Conservation (phyloP, 805 yeast species). For the Ogataea glucozyma region DNA sequence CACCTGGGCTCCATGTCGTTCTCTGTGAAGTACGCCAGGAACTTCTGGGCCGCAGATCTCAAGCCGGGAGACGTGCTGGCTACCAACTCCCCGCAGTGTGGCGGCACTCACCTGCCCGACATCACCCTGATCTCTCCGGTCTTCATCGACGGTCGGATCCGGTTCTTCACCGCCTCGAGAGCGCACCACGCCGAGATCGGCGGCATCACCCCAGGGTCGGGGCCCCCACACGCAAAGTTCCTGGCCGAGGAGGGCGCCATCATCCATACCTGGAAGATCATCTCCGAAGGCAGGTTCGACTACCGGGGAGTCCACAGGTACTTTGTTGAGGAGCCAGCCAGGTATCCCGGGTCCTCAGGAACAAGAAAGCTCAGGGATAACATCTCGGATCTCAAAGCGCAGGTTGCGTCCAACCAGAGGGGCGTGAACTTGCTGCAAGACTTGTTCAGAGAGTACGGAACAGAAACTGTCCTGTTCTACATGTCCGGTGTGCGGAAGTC, state of each 20-base stretch:
- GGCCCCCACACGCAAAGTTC: slow-evolving; percentile 54
- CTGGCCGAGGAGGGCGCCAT: slow-evolving; percentile 58
- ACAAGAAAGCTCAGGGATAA: slow-evolving; percentile 56
- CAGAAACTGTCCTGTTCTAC: slow-evolving; percentile 44
- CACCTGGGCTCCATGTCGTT: slow-evolving; percentile 47
- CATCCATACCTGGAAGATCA: slow-evolving; percentile 52
- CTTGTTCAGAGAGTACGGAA: slow-evolving; percentile 45
- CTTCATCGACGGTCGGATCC: slow-evolving; percentile 43
- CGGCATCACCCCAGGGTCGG: slow-evolving; percentile 57
- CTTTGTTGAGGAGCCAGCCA: slow-evolving; percentile 50
- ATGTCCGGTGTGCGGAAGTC: slow-evolving; percentile 47
- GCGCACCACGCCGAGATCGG: slow-evolving; percentile 67
- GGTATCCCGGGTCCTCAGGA: slow-evolving; percentile 53
- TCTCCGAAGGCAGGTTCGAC: slow-evolving; percentile 51
- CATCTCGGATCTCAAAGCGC: slow-evolving; percentile 49
- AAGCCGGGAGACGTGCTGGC: slow-evolving; percentile 46
- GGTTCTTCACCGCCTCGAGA: slow-evolving; percentile 56
- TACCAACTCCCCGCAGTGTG: slow-evolving; percentile 44
- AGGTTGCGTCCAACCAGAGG: slow-evolving; percentile 50
- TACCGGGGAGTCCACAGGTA: slow-evolving; percentile 48
- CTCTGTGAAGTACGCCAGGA: slow-evolving; percentile 40
- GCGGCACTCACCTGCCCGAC: slow-evolving; percentile 50
- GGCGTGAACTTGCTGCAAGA: slow-evolving; percentile 47
- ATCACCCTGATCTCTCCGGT: slow-evolving; percentile 60
- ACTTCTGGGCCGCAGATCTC: slow-evolving; percentile 40